phyloP scores from a whole-genome alignment of 345 rosid species.

The Populus ilicifolia region DNA sequence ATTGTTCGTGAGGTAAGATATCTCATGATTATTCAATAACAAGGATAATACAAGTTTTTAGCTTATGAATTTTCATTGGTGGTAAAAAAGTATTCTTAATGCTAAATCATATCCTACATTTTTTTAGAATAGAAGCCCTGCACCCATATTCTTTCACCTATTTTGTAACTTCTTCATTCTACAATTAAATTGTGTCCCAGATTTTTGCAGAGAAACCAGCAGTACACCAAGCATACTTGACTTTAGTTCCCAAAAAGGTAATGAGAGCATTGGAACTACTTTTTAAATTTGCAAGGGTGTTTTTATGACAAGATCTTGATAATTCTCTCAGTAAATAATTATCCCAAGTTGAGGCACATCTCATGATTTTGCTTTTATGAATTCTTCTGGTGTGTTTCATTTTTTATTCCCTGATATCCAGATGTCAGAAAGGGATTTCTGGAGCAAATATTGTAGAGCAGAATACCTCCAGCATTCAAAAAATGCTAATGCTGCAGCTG shows the following conservation, averaged over 20 bases:
- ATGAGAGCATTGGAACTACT: conserved; percentile 14
- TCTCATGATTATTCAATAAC: background rate
- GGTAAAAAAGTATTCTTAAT: background rate
- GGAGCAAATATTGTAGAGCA: conserved; percentile 96
- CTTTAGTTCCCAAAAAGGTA: conserved; percentile 87
- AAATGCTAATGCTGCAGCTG: conserved; percentile 69
- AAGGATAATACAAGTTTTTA: background rate
- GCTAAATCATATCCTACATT: background rate
- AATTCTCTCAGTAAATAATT: background rate
- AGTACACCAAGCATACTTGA: conserved; percentile 80
- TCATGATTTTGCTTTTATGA: background rate
- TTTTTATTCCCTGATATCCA: conserved; percentile 23
- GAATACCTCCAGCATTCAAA: conserved; percentile 77
- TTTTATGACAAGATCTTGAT: background rate
- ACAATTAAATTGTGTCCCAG: conserved; percentile 36
- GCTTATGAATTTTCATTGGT: background rate
- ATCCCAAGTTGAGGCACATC: background rate
- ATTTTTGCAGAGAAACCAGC: conserved; percentile 98
- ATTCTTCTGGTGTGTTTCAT: background rate
- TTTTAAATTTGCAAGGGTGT: conserved; percentile 2
- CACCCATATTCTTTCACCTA: background rate
- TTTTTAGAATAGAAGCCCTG: background rate
- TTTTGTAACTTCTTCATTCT: background rate
- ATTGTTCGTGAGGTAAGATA: conserved; percentile 70
- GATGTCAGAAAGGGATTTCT: conserved; percentile 91